Evolutionary conservation across 306 rosid genomes (phyloP).

Genomic region (Prunus armeniaca): DNA sequence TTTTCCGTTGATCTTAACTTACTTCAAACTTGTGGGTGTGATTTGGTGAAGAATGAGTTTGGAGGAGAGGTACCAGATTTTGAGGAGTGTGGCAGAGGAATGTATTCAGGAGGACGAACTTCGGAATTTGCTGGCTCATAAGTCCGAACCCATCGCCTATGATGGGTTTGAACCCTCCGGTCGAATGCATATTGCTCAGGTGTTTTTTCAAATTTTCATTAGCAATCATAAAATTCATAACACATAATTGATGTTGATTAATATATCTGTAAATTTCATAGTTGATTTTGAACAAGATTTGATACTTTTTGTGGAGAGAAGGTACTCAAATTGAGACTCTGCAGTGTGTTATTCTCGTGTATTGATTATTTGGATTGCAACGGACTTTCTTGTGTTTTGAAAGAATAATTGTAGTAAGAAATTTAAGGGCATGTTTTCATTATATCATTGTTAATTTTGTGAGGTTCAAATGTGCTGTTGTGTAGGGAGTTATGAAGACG

Average conservation of each 20-base stretch:
- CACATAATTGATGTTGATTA: neutral
- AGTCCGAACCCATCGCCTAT: slow-evolving; percentile 74
- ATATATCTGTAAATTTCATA: neutral
- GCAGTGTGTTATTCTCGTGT: neutral
- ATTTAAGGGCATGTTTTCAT: neutral
- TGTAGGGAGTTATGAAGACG: slow-evolving; percentile 78
- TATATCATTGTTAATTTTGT: neutral
- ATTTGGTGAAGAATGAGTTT: slow-evolving; percentile 36
- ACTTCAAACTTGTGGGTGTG: neutral
- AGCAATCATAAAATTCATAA: neutral
- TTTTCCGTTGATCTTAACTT: neutral
- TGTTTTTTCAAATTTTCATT: neutral
- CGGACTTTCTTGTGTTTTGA: neutral
- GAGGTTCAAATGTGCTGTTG: slow-evolving; percentile 3
- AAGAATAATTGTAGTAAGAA: neutral
- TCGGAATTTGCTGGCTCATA: slow-evolving; percentile 53
- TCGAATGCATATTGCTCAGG: slow-evolving; percentile 98
- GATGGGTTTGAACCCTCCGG: slow-evolving; percentile 96
- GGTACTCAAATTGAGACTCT: neutral
- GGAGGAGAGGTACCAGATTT: slow-evolving; percentile 50
- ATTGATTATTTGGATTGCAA: neutral
- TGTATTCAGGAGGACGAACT: slow-evolving; percentile 88
- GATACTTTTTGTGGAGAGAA: neutral
- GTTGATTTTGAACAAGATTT: neutral
- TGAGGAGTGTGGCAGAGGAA: slow-evolving; percentile 84